Evolutionary conservation across 768 basidiomycete species (phyloP).

Genomic region (Brasilioporus rufonigricans): DNA sequence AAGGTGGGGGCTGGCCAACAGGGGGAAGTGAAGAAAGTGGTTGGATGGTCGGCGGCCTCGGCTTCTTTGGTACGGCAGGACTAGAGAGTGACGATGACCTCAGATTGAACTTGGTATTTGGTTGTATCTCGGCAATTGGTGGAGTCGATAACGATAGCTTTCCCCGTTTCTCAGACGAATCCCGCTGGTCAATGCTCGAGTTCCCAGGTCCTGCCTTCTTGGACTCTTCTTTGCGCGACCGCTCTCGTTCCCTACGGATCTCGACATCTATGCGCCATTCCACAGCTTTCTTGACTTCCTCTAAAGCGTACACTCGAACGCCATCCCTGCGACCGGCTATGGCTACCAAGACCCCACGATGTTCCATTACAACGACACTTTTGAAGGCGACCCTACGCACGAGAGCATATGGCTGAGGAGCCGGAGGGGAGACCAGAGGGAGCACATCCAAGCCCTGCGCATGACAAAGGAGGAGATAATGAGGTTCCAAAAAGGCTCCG

Average conservation of each 20-base stretch:
- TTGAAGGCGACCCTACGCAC: slow-evolving; percentile 82
- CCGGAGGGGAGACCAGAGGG: slow-evolving; percentile 73
- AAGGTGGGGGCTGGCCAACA: slow-evolving; percentile 68
- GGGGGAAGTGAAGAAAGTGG: slow-evolving; percentile 25
- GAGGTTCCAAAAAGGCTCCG: slow-evolving; percentile 77
- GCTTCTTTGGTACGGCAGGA: slow-evolving; percentile 21
- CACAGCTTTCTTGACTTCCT: slow-evolving; percentile 81
- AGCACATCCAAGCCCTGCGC: slow-evolving; percentile 84
- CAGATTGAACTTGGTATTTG: slow-evolving; percentile 17
- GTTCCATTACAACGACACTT: slow-evolving; percentile 89
- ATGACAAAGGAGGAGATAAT: slow-evolving; percentile 82
- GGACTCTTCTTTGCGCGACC: slow-evolving; percentile 61
- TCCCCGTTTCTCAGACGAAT: slow-evolving; percentile 45
- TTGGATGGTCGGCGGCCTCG: slow-evolving; percentile 27
- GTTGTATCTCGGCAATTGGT: slow-evolving; percentile 34
- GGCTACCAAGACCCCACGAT: slow-evolving; percentile 86
- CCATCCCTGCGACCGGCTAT: slow-evolving; percentile 86
- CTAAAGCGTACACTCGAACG: slow-evolving; percentile 84
- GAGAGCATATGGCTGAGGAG: slow-evolving; percentile 74
- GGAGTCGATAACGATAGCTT: slow-evolving; percentile 53
- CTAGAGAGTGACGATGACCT: slow-evolving; percentile 22
- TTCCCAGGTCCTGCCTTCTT: slow-evolving; percentile 47
- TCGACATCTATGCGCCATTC: slow-evolving; percentile 88
- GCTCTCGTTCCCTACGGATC: slow-evolving; percentile 70
- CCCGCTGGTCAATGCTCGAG: slow-evolving; percentile 36